Percentiles rank a stretch among this genome's conserved stretches.
Conservation (phyloP, 2,329 filamentous ascomycete genomes). For the Diplodia seriata region DNA sequence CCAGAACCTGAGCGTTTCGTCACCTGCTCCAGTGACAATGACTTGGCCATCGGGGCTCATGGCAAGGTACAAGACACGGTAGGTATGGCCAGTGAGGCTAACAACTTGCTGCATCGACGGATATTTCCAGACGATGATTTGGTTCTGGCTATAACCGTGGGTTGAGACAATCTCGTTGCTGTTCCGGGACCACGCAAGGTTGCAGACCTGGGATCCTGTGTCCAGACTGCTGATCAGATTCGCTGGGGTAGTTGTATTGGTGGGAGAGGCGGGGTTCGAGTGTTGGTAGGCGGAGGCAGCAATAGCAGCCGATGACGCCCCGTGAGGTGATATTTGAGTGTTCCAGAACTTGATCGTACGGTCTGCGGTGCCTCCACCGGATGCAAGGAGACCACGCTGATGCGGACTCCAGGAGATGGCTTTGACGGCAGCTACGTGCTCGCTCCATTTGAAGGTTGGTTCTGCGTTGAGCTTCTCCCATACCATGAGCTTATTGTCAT, state of each 20-base stretch:
- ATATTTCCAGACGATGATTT: conserved; percentile 99
- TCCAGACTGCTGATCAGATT: conserved; percentile 79
- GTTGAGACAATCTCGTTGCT: conserved; percentile 97
- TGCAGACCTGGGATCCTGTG: conserved; percentile 98
- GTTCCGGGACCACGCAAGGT: conserved; percentile 95
- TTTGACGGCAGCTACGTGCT: conserved; percentile 95
- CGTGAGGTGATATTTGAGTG: conserved; percentile 74
- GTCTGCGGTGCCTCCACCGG: conserved; percentile 93
- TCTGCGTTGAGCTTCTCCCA: conserved; percentile 97
- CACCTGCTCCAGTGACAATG: conserved; percentile 93
- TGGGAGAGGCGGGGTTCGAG: conserved; percentile 43
- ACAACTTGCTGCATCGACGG: conserved; percentile 97
- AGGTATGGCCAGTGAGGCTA: conserved; percentile 94
- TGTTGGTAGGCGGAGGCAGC: conserved; percentile 44
- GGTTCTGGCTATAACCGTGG: conserved; percentile 96
- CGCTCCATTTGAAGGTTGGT: conserved; percentile 90
- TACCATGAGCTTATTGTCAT: conserved; percentile 98
- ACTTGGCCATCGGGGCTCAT: conserved; percentile 97
- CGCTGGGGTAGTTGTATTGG: conserved; percentile 42
- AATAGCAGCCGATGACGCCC: conserved; percentile 50
- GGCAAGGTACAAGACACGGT: conserved; percentile 91
- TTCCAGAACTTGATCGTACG: conserved; percentile 98
- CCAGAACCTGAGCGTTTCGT: conserved; percentile 97
- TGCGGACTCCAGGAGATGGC: conserved; percentile 98
- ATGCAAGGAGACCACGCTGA: conserved; percentile 91